These are phyloP conservation scores for Pichia eremophila DNA, from an alignment of 805 yeast species.

Conservation along the genomic window DNA sequence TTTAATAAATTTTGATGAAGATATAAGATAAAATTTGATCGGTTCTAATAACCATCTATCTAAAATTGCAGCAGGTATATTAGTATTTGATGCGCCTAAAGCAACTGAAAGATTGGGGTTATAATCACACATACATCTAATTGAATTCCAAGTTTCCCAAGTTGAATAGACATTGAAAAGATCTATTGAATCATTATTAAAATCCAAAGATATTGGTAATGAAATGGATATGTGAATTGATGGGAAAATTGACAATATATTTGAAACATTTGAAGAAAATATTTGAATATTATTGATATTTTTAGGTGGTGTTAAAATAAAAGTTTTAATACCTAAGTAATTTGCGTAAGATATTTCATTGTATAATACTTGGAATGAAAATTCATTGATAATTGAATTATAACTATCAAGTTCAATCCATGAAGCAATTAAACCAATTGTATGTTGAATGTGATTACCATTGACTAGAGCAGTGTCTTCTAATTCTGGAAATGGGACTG, in stretches of 20 bases:
- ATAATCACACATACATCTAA: slow-evolving; percentile 47
- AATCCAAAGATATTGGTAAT: slow-evolving; percentile 40
- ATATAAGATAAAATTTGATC: slow-evolving; percentile 44
- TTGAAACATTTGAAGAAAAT: slow-evolving; percentile 33
- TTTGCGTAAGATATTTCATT: slow-evolving; percentile 52
- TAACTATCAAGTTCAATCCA: slow-evolving; percentile 62
- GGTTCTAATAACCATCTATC: slow-evolving; percentile 67
- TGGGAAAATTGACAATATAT: slow-evolving; percentile 21
- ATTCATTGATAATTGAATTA: slow-evolving; percentile 38
- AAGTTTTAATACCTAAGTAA: slow-evolving; percentile 46
- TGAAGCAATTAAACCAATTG: slow-evolving; percentile 52
- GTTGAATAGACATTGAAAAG: slow-evolving; percentile 43
- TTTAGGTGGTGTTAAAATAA: slow-evolving; percentile 58
- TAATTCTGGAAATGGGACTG: slow-evolving; percentile 30
- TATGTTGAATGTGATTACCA: slow-evolving; percentile 31
- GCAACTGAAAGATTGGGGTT: slow-evolving; percentile 56
- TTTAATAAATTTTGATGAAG: slow-evolving; percentile 46
- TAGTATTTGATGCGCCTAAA: slow-evolving; percentile 58
- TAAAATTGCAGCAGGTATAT: slow-evolving; percentile 40
- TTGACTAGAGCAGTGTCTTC: slow-evolving; percentile 19
- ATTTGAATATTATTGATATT: slow-evolving; percentile 44
- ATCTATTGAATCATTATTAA: slow-evolving; percentile 16
- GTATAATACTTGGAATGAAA: slow-evolving; percentile 46
- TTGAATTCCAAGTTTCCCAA: slow-evolving; percentile 70
- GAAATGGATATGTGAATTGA: slow-evolving; percentile 36